phyloP scores from a whole-genome alignment of 2,329 filamentous ascomycete genomes.

The Nemania diffusa region DNA sequence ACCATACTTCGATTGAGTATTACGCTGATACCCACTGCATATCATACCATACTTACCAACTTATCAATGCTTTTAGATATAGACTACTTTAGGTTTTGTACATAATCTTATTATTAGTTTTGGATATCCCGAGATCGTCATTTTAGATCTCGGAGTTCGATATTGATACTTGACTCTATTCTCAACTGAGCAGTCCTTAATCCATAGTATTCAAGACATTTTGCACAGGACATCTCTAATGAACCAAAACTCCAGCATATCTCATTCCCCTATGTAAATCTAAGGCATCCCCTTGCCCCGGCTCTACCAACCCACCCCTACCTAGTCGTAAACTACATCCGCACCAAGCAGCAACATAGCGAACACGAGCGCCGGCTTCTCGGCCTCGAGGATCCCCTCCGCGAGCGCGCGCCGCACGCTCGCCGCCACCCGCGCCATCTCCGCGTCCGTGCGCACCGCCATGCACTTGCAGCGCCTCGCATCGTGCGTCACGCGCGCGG shows the following conservation, averaged over 20 bases:
- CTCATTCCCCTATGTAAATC: not conserved
- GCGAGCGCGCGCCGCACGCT: slow-evolving; percentile 26
- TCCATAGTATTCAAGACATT: too few species aligned
- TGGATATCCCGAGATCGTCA: not conserved
- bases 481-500: slow-evolving; percentile 22
- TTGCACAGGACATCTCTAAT: too few species aligned
- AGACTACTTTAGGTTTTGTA: slow-evolving; percentile 6
- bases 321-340: slow-evolving; percentile 26
- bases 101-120: not conserved
- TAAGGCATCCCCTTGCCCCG: not conserved
- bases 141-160: not conserved
- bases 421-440: slow-evolving; percentile 25
- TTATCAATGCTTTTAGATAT: slow-evolving; percentile 7
- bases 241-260: not conserved
- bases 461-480: slow-evolving; percentile 35
- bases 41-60: not conserved
- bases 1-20: slow-evolving; percentile 1
- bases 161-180: not conserved
- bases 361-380: slow-evolving; percentile 38
- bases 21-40: slow-evolving; percentile 12
- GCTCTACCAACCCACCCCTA: not conserved
- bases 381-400: slow-evolving; percentile 32
- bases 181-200: not conserved
- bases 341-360: slow-evolving; percentile 40
- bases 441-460: slow-evolving; percentile 6